These are phyloP conservation scores for Xylariales sp. DNA, from an alignment of 2,329 filamentous ascomycete genomes.

Conservation along the genomic window DNA sequence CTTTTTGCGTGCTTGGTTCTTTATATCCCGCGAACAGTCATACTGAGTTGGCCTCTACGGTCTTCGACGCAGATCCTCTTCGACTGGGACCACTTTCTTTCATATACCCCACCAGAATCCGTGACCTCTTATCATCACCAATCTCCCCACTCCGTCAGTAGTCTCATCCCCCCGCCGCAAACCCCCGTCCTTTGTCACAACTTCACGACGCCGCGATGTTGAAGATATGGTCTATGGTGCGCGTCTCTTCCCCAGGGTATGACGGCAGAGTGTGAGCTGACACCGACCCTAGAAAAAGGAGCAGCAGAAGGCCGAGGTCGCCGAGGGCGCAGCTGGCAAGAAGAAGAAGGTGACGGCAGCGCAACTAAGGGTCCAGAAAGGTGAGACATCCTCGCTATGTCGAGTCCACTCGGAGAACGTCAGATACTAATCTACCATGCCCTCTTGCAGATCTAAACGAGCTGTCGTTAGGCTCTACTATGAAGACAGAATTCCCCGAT, in stretches of 20 bases:
- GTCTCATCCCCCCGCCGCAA: background rate
- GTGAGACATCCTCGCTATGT: constrained; percentile 47
- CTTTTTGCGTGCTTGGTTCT: too few species aligned
- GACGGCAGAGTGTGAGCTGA: constrained; percentile 9
- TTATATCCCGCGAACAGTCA: too few species aligned
- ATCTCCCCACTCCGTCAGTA: constrained; percentile 5
- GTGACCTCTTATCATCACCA: background rate
- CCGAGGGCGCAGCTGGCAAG: constrained; percentile 68
- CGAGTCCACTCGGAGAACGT: too few species aligned
- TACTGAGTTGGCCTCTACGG: too few species aligned
- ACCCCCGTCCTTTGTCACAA: background rate
- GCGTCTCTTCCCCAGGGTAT: constrained; percentile 15
- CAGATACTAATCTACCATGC: background rate
- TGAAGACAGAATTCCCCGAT: constrained; percentile 77
- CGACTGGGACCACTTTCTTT: too few species aligned
- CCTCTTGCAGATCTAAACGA: constrained; percentile 67
- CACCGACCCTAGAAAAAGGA: constrained; percentile 72
- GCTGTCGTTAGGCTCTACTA: constrained; percentile 71
- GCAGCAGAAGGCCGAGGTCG: constrained; percentile 90
- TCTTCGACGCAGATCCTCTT: too few species aligned
- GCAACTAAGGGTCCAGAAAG: constrained; percentile 93
- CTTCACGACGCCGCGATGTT: constrained; percentile 81
- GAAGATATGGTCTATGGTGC: constrained; percentile 99
- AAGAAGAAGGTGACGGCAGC: constrained; percentile 99
- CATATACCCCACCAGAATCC: background rate